Evolutionary conservation across 1,139 yeast genomes (phyloP), one percentile per base, ranked within the genome.

Genomic region (Yamadazyma blattariae): DNA sequence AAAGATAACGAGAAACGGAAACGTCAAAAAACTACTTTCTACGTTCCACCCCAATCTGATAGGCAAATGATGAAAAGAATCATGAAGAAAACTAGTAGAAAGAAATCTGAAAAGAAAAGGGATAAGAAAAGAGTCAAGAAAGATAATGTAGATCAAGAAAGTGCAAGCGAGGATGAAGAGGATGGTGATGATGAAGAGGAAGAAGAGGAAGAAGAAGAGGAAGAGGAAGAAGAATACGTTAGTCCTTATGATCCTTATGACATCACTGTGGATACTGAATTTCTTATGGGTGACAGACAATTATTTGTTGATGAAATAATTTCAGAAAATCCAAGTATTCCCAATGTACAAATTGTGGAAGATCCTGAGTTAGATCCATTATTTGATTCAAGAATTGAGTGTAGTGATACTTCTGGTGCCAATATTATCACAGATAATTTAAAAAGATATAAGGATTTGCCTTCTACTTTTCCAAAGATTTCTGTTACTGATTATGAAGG

Each of bases 211-310:
- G 46, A 44, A 16, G 39, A 32, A 21, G 44, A 40, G 24, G 44
- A 40, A 25, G 51, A 44, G 7, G 58, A 52, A 22, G 56, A 47
- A 31, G 57, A 51, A 21, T 42, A 43, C 25, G 45, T 54, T 4
- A 57, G 61, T 48, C 64, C 71, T 2, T 69, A 48, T 43, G 72
- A 66, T 44, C 75, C 75, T 2, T 50, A 57, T 7, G 65, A 64
- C 38, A 63, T 69, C 19, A 50, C 46, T 13, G 52, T 58, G 1
- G 75, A 70, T 42, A 51, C 69, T 1, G 39, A 44, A 14, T 56
- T 69, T 9, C 61, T 64, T 7, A 47, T 64, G 15, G 40, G 53
- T 32, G 59, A 54, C 8, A 51, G 74, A 19, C 59, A 66, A 44
- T 53, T 74, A 29, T 71, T 59, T 40, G 52, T 47, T 12, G 45